Evolutionary conservation across 495 filamentous ascomycete species (phyloP), one percentile per base, ranked within the genome.

Genomic region (Penicillium canescens): DNA sequence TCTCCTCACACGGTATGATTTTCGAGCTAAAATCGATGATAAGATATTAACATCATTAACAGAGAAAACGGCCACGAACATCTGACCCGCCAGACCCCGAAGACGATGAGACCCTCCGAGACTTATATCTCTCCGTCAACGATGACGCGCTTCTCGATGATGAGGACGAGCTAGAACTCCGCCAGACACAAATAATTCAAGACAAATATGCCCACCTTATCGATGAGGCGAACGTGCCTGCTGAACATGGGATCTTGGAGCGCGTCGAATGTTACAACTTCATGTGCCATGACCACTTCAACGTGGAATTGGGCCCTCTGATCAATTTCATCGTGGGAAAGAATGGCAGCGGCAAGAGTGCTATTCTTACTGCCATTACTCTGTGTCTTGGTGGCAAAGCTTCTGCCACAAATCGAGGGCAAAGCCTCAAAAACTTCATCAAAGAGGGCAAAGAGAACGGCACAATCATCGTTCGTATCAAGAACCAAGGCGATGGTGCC

Each of bases 291-390:
- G 72, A 79, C 14, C 85, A 84, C 52, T 83, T 98, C 13, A 79
- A 86, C 47, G 86, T 96, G 42, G 81, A 87, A 36, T 77, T 99
- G 14, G 93, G 94, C 0, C 93, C 94, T 0, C 78, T 96, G 5
- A 94, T 98, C 59, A 99, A 98, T 68, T 99, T 98, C 70, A 91
- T 99, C 45, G 90, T 96, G 49, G 94, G 94, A 3, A 90, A 96
- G 63, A 99, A 99, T 68, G 94, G 94, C 37, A 98, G 94, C 62
- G 94, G 94, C n/a, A 99, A 99, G 74, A 97, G 93, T 66, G 94
- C 94, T 20, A 86, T 98, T 18, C 73, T 99, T n/a, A 97, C 94
- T 2, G 94, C 90, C 6, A 83, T 99, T 49, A 97, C 92, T 0
- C 77, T 99, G 28, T 98, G 95, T 61, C 78, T 99, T 7, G 95